Conservation (phyloP, 176 grass and related monocot species). For the Calamus simplicifolius region DNA sequence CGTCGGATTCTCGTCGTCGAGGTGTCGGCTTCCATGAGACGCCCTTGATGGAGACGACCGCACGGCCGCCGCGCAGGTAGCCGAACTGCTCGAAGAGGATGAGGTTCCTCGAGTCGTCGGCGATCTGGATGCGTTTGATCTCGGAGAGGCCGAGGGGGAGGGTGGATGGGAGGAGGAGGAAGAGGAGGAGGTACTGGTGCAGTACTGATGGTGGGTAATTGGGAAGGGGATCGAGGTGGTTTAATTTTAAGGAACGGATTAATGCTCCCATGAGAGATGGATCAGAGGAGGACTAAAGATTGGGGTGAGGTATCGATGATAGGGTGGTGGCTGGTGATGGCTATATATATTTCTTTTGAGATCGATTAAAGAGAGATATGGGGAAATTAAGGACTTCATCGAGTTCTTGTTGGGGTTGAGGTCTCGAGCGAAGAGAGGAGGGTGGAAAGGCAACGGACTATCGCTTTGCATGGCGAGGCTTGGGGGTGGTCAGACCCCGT, state of each 20-base stretch:
- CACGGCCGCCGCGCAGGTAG: constrained; percentile 27
- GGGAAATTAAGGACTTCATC: no score
- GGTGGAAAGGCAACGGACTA: neutral
- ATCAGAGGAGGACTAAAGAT: no score
- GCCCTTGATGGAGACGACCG: constrained; percentile 22
- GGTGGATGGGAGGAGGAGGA: neutral
- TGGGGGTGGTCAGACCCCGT: constrained; percentile 23
- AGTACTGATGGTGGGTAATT: no score
- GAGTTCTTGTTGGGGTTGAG: no score
- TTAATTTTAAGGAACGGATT: constrained; percentile 3
- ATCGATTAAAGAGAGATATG: no score
- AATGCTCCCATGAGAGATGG: constrained; percentile 18
- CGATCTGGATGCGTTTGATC: constrained; percentile 51
- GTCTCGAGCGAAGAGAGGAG: no score
- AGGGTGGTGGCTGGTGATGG: no score
- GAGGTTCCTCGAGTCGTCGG: constrained; percentile 27
- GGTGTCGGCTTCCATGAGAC: constrained; percentile 35
- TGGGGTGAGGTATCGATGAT: no score
- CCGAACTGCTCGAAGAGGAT: constrained; percentile 83
- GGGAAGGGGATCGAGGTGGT: neutral
- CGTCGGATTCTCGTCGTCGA: neutral
- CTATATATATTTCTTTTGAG: no score
- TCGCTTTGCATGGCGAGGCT: constrained; percentile 33
- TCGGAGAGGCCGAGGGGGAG: constrained; percentile 26
- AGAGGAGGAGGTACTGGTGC: constrained; percentile 7